Base-by-base conservation (phyloP, 106 monocot species). In the Dendrobium catenatum region DNA sequence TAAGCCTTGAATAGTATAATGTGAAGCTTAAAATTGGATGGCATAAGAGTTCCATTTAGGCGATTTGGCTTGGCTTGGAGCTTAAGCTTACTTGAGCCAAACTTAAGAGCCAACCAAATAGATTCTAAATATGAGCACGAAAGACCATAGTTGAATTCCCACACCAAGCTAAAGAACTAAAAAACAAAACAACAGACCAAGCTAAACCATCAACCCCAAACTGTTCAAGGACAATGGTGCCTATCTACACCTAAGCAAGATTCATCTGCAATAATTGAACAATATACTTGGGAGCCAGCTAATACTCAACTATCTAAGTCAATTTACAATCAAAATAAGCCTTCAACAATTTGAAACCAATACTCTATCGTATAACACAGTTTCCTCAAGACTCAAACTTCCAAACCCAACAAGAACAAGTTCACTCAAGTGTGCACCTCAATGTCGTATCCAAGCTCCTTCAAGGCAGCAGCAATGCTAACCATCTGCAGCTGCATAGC, bases 401-500 rank as follows among this genome's bases (percentile, higher is more conserved):
- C 1, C 41, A 73, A 37, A 73, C 4, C 46, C 73, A 73, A 19
- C 19, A 41, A 73, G 2, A 72, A 7, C 20, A 74, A 74, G 44
- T 43, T 74, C 41, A 74, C 41, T 74, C 6, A 31, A 74, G 15
- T 44, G 1, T 22, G 20, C 80, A 93, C 93, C 90, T 88, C 75
- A 75, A 93, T 85, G 37, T 85, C 85, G 64, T 88, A 93, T 6
- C 93, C 93, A 77, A 86, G 85, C 79, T 90, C 90, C 79, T 88
- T 86, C 81, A 93, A 47, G 56, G 83, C 90, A 20, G 76, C 48
- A 20, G 86, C 93, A 33, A 93, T 55, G 58, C 83, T 93, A 44
- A 90, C 73, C 88, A 93, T 90, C 85, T 90, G 77, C 83, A 93
- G 64, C 81, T 88, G 93, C 81, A 87, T 79, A 33, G 82, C 88